A percentile compares a stretch with the other conserved stretches of the same genome.
phyloP scores from a whole-genome alignment of 805 yeast species.

The Yarrowia porcina region DNA sequence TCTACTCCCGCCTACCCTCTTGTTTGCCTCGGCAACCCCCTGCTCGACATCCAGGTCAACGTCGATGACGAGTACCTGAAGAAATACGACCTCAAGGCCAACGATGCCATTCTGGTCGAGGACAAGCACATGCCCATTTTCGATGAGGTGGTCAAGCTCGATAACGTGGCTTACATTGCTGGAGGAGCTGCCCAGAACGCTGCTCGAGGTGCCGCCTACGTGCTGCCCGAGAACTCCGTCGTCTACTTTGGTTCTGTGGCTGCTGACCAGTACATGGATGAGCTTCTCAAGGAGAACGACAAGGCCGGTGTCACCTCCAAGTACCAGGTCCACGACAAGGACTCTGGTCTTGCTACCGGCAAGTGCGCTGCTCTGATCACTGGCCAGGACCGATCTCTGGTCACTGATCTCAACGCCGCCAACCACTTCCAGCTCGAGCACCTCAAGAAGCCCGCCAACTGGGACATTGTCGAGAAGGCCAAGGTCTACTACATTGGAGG shows the following conservation, averaged over 20 bases:
- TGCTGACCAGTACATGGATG: slow-evolving; percentile 79
- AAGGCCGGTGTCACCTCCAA: slow-evolving; percentile 83
- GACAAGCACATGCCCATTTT: slow-evolving; percentile 82
- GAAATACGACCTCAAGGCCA: slow-evolving; percentile 80
- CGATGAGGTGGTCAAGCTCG: slow-evolving; percentile 65
- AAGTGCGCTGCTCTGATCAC: slow-evolving; percentile 95
- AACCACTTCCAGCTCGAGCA: slow-evolving; percentile 91
- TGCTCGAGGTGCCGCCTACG: slow-evolving; percentile 96
- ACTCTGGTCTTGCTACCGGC: slow-evolving; percentile 68
- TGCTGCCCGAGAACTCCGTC: slow-evolving; percentile 76
- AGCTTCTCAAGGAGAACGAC: slow-evolving; percentile 75
- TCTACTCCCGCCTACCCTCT: slow-evolving; percentile 49
- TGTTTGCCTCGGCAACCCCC: slow-evolving; percentile 89
- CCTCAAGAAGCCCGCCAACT: slow-evolving; percentile 82
- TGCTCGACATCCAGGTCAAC: slow-evolving; percentile 80
- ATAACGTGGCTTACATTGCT: slow-evolving; percentile 71
- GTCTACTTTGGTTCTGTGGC: slow-evolving; percentile 97
- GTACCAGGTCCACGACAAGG: slow-evolving; percentile 66
- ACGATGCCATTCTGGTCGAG: slow-evolving; percentile 89
- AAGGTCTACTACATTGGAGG: slow-evolving; percentile 92
- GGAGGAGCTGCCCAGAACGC: slow-evolving; percentile 99
- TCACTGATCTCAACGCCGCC: slow-evolving; percentile 96
- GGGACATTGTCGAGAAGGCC: slow-evolving; percentile 80
- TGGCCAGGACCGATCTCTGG: slow-evolving; percentile 86
- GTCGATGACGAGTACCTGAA: slow-evolving; percentile 60